phyloP scores from a whole-genome alignment of 208 protist genomes.

The Wallacemonas rigidus region DNA sequence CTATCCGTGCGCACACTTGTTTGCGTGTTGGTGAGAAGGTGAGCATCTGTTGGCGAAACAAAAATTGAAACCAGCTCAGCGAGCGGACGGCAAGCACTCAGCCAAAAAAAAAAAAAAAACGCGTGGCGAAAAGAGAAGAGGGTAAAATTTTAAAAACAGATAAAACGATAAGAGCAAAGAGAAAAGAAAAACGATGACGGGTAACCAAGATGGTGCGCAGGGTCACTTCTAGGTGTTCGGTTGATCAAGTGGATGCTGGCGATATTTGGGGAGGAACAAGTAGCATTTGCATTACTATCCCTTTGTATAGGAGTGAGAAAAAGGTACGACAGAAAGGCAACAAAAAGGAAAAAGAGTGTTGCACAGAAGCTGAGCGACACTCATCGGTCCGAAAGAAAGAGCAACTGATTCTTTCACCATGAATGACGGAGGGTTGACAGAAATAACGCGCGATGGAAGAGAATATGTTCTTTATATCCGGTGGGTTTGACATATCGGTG shows the following conservation, averaged over 20 bases:
- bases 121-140: neutral
- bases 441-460: too few relatives aligned
- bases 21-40: too few relatives aligned
- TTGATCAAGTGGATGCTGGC: too few relatives aligned
- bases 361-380: neutral
- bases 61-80: neutral
- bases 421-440: too few relatives aligned
- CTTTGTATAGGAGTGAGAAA: neutral
- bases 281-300: neutral
- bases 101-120: constrained; percentile 12
- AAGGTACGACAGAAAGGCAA: neutral
- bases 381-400: too few relatives aligned
- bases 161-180: constrained; percentile 1
- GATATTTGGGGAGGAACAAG: too few relatives aligned
- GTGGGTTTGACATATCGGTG: too few relatives aligned
- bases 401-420: too few relatives aligned
- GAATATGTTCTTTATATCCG: too few relatives aligned
- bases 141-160: constrained; percentile 12
- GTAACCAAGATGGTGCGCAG: neutral
- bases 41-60: too few relatives aligned
- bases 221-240: too few relatives aligned
- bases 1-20: too few relatives aligned
- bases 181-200: neutral
- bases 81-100: neutral
- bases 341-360: neutral